Evolutionary conservation across 1,139 yeast species (phyloP).

Genomic region (Debaryomyces fabryi): DNA sequence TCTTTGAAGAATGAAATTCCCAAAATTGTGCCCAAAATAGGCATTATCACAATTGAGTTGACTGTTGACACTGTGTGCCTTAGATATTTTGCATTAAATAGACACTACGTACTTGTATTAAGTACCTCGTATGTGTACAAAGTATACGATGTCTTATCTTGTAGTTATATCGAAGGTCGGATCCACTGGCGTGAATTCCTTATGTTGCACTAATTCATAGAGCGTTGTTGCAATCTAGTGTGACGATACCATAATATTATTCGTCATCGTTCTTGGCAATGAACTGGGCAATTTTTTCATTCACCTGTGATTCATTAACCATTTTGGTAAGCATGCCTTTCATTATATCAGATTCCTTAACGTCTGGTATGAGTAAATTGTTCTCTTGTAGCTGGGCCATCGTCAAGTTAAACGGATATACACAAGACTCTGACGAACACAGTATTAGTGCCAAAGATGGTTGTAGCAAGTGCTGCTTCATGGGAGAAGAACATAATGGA

Average conservation of each 20-base stretch:
- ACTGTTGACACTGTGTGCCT: neutral
- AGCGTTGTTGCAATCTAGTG: slow-evolving; percentile 6
- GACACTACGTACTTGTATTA: neutral
- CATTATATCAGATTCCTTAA: slow-evolving; percentile 30
- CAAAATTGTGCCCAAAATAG: neutral
- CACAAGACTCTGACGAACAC: slow-evolving; percentile 31
- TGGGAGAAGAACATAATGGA: slow-evolving; percentile 29
- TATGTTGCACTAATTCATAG: neutral
- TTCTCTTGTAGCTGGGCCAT: slow-evolving; percentile 28
- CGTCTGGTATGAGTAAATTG: slow-evolving; percentile 24
- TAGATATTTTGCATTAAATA: neutral
- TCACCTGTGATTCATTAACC: slow-evolving; percentile 25
- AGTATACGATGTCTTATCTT: neutral
- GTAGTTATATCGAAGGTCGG: too few relatives aligned
- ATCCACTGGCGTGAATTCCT: neutral
- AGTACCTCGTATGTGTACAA: neutral
- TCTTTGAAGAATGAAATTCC: neutral
- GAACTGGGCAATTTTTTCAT: slow-evolving; percentile 29
- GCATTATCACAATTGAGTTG: neutral
- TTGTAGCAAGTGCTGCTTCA: slow-evolving; percentile 31
- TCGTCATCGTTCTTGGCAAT: slow-evolving; percentile 29
- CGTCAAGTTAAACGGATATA: slow-evolving; percentile 36
- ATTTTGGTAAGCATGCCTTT: slow-evolving; percentile 26
- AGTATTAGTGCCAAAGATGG: slow-evolving; percentile 29
- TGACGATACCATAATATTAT: neutral